Base-by-base conservation (phyloP, 768 basidiomycete genomes). In the Termitomyces sp. region DNA sequence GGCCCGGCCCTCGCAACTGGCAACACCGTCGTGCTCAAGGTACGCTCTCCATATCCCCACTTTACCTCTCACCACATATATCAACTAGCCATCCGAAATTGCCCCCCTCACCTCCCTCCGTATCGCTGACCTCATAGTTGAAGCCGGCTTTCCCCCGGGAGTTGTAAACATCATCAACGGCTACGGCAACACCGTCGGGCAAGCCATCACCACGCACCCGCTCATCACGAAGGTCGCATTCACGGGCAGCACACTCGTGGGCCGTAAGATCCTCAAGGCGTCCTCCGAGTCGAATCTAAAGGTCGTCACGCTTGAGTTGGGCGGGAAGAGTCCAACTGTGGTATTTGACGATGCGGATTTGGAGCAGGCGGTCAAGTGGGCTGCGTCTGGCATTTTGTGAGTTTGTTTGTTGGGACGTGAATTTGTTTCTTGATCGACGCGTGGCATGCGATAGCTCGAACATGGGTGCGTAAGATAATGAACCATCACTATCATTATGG, bases 271-370 rank as follows among this genome's bases (percentile, higher is more conserved):
- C 65, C 75, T 93, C 77, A 82, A 90, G 62, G 87, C 89, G 3
- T 80, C 93, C 2, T 82, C 90, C 0, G 82, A 84, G 68, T 82
- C 81, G 28, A 97, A 96, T 66, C 66, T 97, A 62, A 96, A 96
- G 74, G 81, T 81, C 56, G 85, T 90, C 51, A 88, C 89, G 1
- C 81, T 93, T 35, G 90, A 92, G 69, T 77, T 93, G 22, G 90
- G 90, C 11, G 88, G 88, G 34, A 89, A 90, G 76, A 83, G 77
- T 55, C 85, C 85, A 0, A 80, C 72, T 49, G 77, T 93, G 60
- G 75, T 93, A 57, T 90, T 88, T 63, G 79, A 90, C 58, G 84
- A 87, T 57, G 86, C 85, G 4, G 78, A 90, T 67, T 60, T 89
- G 5, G 83, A 89, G 0, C 77, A 88, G 64, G 84, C 90, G 9